Base-by-base conservation (phyloP, 768 basidiomycete species). In the Tulasnella sp. region DNA sequence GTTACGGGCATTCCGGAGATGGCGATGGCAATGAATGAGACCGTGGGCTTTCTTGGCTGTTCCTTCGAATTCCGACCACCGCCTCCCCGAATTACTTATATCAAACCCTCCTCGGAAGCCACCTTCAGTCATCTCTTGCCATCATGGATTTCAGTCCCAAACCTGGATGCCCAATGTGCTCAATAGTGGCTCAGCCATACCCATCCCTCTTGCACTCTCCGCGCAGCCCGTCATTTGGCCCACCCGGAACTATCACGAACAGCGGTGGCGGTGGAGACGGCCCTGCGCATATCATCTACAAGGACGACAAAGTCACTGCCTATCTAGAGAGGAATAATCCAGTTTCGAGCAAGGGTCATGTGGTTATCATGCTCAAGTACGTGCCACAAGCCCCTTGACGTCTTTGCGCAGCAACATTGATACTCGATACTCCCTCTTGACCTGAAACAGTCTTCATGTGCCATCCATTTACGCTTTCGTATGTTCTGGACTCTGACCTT, bases 291-390 rank as follows among this genome's bases (percentile, higher is more conserved):
- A 74, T 86, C 51, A 74, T 88, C 8, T 87, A 84, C 84, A 78
- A 79, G 54, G 85, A 88, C 68, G 81, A 83, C 63, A 85, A 86
- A 70, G 83, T 88, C 62, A 87, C 86, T 17, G 79, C 77, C 4
- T 88, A 86, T 70, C 76, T 80, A 64, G 86, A 88, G 72, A 81
- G 75, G 67, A 77, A 74, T 17, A 77, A 85, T 63, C 84, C 85
- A 0, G 80, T 87, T 24, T 86, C 85, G n/a, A 80, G 78, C 66
- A 80, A 77, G 65, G 85, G 81, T 3, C 86, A 89, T 69, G 70
- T 88, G 45, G 76, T 87, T 60, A 73, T 86, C 59, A 82, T 81
- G 21, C 85, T 89, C 80, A 88, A 88, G 86, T 85, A 64, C 48
- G 82, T 75, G 17, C 23, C 24, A 47, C 5, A 15, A 38, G 34